Evolutionary conservation across 352 stramenopile genomes (phyloP).

Genomic region (Blastocystis sp.): DNA sequence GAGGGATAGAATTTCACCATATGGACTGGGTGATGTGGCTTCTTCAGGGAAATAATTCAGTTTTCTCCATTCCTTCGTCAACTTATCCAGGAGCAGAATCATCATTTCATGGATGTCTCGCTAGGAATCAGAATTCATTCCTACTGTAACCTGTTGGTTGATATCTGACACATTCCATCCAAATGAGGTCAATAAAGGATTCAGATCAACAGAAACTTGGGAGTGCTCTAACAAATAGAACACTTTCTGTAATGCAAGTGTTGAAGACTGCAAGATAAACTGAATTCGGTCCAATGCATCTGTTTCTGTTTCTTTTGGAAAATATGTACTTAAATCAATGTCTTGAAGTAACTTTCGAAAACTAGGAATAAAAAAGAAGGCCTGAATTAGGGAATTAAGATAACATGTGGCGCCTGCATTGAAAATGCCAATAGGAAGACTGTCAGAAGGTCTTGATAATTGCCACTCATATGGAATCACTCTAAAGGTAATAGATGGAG

Average conservation of each 20-base stretch:
- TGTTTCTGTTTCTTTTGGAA: not conserved
- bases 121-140: not conserved
- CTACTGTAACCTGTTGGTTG: not conserved
- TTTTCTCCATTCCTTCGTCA: slow-evolving; percentile 70
- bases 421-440: slow-evolving; percentile 11
- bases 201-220: not conserved
- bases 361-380: not conserved
- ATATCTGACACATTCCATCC: slow-evolving; percentile 7
- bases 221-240: slow-evolving; percentile 23
- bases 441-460: not conserved
- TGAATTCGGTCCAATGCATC: not conserved
- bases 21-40: not conserved
- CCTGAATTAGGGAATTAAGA: slow-evolving; percentile 48
- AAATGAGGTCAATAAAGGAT: slow-evolving; percentile 9
- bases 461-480: not conserved
- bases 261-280: slow-evolving; percentile 11
- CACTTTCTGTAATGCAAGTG: slow-evolving; percentile 32
- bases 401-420: slow-evolving; percentile 31
- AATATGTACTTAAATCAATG: not conserved
- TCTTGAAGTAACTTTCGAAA: slow-evolving; percentile 1
- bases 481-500: not conserved
- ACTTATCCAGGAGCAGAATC: slow-evolving; percentile 74
- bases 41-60: not conserved
- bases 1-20: not conserved
- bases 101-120: slow-evolving; percentile 66